These are phyloP conservation scores for Huntiella decipiens DNA, from an alignment of 2,329 filamentous ascomycete genomes.

Conservation along the genomic window DNA sequence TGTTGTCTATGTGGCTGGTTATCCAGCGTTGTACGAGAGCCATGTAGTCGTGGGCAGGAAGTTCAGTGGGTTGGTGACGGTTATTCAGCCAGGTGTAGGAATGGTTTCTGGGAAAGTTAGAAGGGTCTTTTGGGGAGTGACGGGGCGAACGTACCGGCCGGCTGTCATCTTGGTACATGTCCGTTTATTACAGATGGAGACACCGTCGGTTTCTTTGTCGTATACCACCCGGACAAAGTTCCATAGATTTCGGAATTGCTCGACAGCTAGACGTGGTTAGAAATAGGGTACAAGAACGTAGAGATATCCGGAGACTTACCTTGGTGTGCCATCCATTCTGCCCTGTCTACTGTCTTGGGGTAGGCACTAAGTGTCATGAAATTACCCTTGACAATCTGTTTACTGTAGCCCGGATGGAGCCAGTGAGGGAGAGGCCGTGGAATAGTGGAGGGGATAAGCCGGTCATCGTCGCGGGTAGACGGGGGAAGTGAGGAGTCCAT, in stretches of 20 bases:
- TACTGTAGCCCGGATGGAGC: conserved; percentile 47
- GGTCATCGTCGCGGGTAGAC: conserved; percentile 9
- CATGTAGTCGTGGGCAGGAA: conserved; percentile 67
- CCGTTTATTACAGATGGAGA: conserved; percentile 55
- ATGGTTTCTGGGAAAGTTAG: conserved; percentile 34
- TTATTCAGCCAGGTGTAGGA: conserved; percentile 76
- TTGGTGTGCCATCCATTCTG: conserved; percentile 78
- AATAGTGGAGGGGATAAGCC: conserved; percentile 9
- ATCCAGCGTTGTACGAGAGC: conserved; percentile 77
- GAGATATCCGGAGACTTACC: conserved; percentile 28
- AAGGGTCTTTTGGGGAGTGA: background rate
- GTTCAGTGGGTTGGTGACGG: conserved; percentile 55
- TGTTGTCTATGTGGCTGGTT: conserved; percentile 62
- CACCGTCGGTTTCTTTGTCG: conserved; percentile 50
- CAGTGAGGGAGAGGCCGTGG: conserved; percentile 34
- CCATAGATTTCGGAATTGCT: conserved; percentile 65
- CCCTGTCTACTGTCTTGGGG: conserved; percentile 66
- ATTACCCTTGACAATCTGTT: conserved; percentile 73
- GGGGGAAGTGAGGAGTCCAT: conserved; percentile 6
- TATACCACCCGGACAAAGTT: conserved; percentile 66
- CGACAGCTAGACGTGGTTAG: conserved; percentile 40
- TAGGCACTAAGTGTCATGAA: conserved; percentile 75
- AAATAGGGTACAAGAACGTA: background rate
- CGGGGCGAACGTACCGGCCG: conserved; percentile 43
- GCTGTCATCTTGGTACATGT: conserved; percentile 74